Evolutionary conservation across 352 stramenopile genomes (phyloP).

Genomic region (Thraustochytrium sp.): DNA sequence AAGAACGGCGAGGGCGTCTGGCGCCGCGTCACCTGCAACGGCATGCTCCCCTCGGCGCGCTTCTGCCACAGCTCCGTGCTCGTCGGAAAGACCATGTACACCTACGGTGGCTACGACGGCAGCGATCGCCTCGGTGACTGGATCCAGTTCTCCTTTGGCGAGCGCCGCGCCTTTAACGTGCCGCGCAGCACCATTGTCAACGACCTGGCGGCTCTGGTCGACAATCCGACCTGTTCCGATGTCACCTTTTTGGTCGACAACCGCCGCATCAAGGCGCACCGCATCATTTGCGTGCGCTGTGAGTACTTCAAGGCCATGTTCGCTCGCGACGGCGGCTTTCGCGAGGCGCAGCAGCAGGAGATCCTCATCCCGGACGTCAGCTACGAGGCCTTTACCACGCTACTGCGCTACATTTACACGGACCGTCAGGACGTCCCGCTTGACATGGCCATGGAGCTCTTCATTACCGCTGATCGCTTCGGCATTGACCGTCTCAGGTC

Average conservation of each 20-base stretch:
- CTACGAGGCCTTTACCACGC: conserved; percentile 60
- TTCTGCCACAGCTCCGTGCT: conserved; percentile 90
- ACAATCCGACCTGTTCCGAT: conserved; percentile 61
- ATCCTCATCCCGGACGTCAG: conserved; percentile 54
- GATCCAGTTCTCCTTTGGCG: conserved; percentile 50
- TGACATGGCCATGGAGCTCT: conserved; percentile 68
- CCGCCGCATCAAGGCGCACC: conserved; percentile 60
- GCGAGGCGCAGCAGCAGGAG: conserved; percentile 46
- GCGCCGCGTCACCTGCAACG: conserved; percentile 46
- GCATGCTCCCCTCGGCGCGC: conserved; percentile 76
- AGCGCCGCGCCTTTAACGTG: conserved; percentile 54
- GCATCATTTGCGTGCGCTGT: conserved; percentile 66
- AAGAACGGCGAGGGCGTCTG: conserved; percentile 31
- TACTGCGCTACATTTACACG: conserved; percentile 77
- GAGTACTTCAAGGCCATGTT: conserved; percentile 69
- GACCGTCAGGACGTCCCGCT: conserved; percentile 63
- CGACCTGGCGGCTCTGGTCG: conserved; percentile 63
- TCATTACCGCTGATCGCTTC: conserved; percentile 69
- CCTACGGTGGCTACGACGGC: conserved; percentile 88
- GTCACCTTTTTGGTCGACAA: conserved; percentile 69
- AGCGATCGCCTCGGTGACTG: conserved; percentile 77
- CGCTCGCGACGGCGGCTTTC: conserved; percentile 56
- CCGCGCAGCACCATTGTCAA: conserved; percentile 61
- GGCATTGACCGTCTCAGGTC: conserved; percentile 64
- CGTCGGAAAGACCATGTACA: conserved; percentile 56